Evolutionary conservation across 768 basidiomycete species (phyloP).

Genomic region (Tylopilus rubrobrunneus): DNA sequence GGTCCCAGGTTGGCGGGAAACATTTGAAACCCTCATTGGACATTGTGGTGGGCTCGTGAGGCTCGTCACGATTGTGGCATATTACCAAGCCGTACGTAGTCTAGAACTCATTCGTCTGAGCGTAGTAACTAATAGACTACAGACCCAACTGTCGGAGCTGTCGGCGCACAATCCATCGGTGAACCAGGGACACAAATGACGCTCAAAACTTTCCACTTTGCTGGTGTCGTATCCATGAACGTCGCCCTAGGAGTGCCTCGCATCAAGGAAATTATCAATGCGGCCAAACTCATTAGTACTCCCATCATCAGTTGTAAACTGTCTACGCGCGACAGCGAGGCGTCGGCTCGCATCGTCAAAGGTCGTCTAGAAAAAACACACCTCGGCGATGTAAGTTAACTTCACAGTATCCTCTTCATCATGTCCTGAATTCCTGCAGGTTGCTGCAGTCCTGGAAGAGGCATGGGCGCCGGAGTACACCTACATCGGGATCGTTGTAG

Average conservation of each 20-base stretch:
- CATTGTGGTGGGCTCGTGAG: no score
- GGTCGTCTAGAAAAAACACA: constrained; percentile 93
- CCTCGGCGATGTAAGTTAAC: constrained; percentile 74
- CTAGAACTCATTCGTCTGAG: neutral
- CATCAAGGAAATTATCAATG: constrained; percentile 99
- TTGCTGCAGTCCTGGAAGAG: constrained; percentile 91
- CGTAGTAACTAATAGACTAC: neutral
- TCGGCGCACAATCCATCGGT: constrained; percentile 98
- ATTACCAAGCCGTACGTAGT: constrained; percentile 32
- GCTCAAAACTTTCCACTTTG: constrained; percentile 99
- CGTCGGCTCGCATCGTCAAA: constrained; percentile 96
- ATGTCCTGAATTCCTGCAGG: constrained; percentile 39
- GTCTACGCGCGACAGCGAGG: constrained; percentile 78
- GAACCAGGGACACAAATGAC: constrained; percentile 99
- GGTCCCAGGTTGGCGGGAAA: no score
- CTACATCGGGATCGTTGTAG: constrained; percentile 90
- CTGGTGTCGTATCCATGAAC: constrained; percentile 99
- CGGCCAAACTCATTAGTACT: constrained; percentile 94
- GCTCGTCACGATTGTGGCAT: no score
- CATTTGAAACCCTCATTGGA: no score
- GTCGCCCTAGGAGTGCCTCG: constrained; percentile 99
- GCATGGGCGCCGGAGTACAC: constrained; percentile 93
- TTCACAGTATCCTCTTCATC: neutral
- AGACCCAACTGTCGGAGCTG: constrained; percentile 98
- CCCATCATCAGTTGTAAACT: constrained; percentile 98